Conservation (phyloP, 192 early-diverging fungal species). For the Dissophora ornata region DNA sequence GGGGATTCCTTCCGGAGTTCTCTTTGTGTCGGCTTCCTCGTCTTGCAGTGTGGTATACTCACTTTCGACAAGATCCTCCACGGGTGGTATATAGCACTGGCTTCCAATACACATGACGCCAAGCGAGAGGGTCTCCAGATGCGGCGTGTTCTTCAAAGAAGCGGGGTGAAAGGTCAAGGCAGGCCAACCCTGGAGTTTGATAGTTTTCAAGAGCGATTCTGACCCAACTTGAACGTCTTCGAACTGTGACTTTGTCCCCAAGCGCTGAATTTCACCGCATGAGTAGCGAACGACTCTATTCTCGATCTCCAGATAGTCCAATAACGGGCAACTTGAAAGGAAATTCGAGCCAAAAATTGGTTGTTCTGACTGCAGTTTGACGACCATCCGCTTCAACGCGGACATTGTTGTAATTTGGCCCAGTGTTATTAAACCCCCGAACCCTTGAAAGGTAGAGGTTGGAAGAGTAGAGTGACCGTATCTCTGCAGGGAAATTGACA, state of each 20-base stretch:
- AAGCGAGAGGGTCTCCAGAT: not conserved
- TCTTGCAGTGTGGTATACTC: not conserved
- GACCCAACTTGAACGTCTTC: too few relatives aligned
- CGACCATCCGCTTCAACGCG: not conserved
- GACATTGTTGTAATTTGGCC: not conserved
- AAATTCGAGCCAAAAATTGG: not conserved
- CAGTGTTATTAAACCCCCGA: too few relatives aligned
- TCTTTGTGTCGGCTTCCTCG: not conserved
- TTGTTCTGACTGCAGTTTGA: not conserved
- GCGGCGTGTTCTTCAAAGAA: not conserved
- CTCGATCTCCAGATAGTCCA: conserved; percentile 16
- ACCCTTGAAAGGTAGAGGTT: too few relatives aligned
- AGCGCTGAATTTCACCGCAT: not conserved
- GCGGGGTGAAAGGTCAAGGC: conserved; percentile 16
- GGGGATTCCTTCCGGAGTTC: too few relatives aligned
- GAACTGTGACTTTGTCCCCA: not conserved
- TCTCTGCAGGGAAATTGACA: not conserved
- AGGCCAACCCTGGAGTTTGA: conserved; percentile 5
- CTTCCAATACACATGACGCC: too few relatives aligned
- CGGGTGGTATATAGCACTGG: not conserved
- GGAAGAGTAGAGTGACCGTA: not conserved
- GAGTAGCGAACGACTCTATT: not conserved
- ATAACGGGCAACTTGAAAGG: not conserved
- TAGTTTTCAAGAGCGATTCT: not conserved
- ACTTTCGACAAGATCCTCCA: too few relatives aligned